Conservation (phyloP, 2,329 filamentous ascomycete genomes). For the Exophiala oligosperma region DNA sequence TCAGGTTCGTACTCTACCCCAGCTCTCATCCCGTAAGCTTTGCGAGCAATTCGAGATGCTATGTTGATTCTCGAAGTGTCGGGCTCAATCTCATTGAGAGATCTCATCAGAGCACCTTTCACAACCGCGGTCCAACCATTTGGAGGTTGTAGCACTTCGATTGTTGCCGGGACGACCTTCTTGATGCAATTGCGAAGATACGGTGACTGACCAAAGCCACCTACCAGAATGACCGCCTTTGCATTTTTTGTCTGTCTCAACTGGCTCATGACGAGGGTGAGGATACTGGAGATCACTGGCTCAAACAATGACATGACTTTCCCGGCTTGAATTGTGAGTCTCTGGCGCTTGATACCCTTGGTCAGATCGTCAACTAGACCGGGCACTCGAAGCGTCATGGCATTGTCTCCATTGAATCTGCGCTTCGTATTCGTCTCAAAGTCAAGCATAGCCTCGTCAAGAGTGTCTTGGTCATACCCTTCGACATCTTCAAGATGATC, state of each 20-base stretch:
- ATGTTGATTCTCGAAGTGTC: slow-evolving; percentile 13
- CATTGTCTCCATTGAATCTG: slow-evolving; percentile 27
- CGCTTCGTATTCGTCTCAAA: slow-evolving; percentile 33
- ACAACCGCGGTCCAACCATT: slow-evolving; percentile 35
- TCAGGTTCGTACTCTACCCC: neutral
- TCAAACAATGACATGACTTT: slow-evolving; percentile 29
- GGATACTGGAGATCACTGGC: slow-evolving; percentile 27
- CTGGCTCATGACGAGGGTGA: slow-evolving; percentile 28
- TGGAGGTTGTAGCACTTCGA: slow-evolving; percentile 28
- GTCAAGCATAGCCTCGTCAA: slow-evolving; percentile 30
- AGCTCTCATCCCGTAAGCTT: slow-evolving; percentile 26
- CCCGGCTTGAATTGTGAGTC: slow-evolving; percentile 22
- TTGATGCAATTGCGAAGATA: slow-evolving; percentile 30
- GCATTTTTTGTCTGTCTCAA: slow-evolving; percentile 61
- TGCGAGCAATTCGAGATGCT: slow-evolving; percentile 28
- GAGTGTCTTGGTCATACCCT: slow-evolving; percentile 30
- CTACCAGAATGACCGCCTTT: slow-evolving; percentile 38
- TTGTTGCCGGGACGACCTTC: slow-evolving; percentile 10
- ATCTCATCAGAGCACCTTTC: slow-evolving; percentile 26
- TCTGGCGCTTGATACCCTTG: slow-evolving; percentile 27
- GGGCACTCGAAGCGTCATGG: slow-evolving; percentile 29
- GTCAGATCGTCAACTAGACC: slow-evolving; percentile 26
- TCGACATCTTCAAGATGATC: slow-evolving; percentile 16
- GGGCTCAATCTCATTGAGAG: slow-evolving; percentile 16
- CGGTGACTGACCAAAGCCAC: slow-evolving; percentile 33